phyloP scores from a whole-genome alignment of 2,329 filamentous ascomycete species.

The Trichoderma pleuroti region DNA sequence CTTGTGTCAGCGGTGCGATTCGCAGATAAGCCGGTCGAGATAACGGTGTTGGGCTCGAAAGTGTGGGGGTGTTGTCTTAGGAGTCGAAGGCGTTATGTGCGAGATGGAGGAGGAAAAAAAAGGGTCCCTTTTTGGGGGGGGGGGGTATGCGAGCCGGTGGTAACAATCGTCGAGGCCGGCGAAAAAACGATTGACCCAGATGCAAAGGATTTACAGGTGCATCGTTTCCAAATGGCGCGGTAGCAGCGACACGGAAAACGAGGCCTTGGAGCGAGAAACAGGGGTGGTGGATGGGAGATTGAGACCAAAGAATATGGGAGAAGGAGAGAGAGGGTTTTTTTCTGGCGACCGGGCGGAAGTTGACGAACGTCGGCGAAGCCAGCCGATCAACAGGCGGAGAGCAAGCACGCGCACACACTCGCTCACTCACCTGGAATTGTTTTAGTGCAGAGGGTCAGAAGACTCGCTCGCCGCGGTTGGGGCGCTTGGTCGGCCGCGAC shows the following conservation, averaged over 20 bases:
- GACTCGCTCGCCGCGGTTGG: background rate
- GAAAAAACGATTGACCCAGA: background rate
- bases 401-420: background rate
- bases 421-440: background rate
- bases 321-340: background rate
- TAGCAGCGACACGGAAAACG: background rate
- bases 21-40: background rate
- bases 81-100: background rate
- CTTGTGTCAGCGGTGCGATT: constrained; percentile 7
- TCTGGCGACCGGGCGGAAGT: background rate
- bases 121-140: background rate
- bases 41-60: constrained; percentile 3
- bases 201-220: background rate
- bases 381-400: background rate
- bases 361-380: background rate
- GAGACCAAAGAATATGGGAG: background rate
- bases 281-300: background rate
- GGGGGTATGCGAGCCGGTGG: background rate
- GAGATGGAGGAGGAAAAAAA: background rate
- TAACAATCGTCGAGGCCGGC: background rate
- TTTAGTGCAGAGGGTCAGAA: background rate
- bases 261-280: background rate
- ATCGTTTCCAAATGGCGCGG: background rate
- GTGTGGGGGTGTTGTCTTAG: constrained; percentile 11
- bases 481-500: background rate